These are phyloP conservation scores for Senecio squalidus DNA, from an alignment of 140 eudicot genomes.

Conservation along the genomic window DNA sequence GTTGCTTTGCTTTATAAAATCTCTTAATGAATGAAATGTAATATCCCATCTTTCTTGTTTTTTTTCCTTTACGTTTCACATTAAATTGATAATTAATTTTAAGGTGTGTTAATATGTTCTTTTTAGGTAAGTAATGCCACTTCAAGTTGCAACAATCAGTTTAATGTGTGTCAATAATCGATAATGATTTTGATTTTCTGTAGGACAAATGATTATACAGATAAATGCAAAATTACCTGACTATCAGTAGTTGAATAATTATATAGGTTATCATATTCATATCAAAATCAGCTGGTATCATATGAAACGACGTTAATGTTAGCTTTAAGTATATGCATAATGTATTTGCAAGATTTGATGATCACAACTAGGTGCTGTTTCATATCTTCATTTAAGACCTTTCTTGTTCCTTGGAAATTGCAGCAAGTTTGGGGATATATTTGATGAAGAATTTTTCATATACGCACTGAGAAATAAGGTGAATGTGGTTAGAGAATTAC, in stretches of 20 bases:
- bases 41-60: neutral
- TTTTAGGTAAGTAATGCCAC: no score
- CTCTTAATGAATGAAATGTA: neutral
- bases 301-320: no score
- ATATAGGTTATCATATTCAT: no score
- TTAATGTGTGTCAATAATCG: neutral
- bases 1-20: neutral
- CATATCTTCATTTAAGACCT: neutral
- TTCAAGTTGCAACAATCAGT: neutral
- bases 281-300: no score
- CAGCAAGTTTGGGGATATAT: slow-evolving; percentile 92
- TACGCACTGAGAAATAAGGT: slow-evolving; percentile 84
- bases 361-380: neutral
- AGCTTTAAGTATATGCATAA: no score
- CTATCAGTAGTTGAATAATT: neutral
- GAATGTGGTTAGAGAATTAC: slow-evolving; percentile 74
- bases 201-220: neutral
- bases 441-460: slow-evolving; percentile 94
- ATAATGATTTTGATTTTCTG: neutral
- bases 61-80: neutral
- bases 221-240: neutral
- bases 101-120: no score
- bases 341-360: no score
- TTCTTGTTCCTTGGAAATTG: slow-evolving; percentile 12
- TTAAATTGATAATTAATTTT: neutral